Base-by-base conservation (phyloP, 2,329 filamentous ascomycete species). In the Colletotrichum sp. region DNA sequence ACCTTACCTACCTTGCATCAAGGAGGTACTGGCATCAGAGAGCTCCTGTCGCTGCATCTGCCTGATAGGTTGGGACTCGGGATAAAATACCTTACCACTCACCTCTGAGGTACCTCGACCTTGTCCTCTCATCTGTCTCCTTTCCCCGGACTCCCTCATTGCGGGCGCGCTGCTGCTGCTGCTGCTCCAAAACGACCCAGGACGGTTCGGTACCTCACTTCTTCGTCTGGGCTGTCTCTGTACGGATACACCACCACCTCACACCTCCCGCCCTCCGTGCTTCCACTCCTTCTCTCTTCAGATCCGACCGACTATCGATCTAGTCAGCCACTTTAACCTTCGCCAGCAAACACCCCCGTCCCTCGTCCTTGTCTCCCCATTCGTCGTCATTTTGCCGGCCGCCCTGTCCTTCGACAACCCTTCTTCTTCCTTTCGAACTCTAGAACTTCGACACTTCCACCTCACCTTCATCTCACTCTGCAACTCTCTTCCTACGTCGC, bases 371-470 rank as follows among this genome's bases (percentile, higher is more conserved):
- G 68, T 70, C 68, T 26, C 57, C 70, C 71, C 70, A 75, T 73
- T 73, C 70, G 73, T 73, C 71, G 71, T 76, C 69, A 76, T 72
- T 55, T 76, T 76, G 39, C 70, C 70, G 32, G 70, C 69, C 64
- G 64, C 73, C 73, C 70, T 76, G 64, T 21, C 73, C 70, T 76
- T 73, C 70, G 57, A 73, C 32, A 30, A 68, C 64, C 70, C 73
- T 73, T 76, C 73, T 76, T 44, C 73, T 76, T 76, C 73, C 72
- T 44, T 76, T 76, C 70, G 70, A 76, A 76, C 75, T 75, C 71
- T 76, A 74, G 71, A 76, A 76, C 71, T 57, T 76, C 65, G 36
- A 76, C 75, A 60, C 65, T 75, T 76, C 49, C 72, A 70, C 24
- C 52, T 67, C 68, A 67, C 65, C 63, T 67, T 52, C 68, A 67